Base-by-base conservation (phyloP, 495 filamentous ascomycete genomes). In the Tricharina praecox region DNA sequence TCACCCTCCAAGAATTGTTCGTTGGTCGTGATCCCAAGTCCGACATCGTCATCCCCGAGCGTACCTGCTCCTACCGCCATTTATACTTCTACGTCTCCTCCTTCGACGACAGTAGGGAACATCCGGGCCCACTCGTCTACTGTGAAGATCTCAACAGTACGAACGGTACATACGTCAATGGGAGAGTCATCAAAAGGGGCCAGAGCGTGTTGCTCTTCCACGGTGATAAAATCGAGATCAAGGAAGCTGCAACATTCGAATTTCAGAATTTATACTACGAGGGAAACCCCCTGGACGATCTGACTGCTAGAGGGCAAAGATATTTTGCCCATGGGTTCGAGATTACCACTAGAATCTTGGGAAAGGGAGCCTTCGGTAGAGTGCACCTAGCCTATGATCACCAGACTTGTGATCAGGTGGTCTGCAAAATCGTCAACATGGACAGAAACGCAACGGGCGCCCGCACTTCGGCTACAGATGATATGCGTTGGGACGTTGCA, bases 341-440 rank as follows among this genome's bases (percentile, higher is more conserved):
- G 3, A 49, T 76, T 30, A 70, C 70, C 0, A 45, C 55, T 13
- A 64, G 69, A n/a, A 59, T 67, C 36, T 50, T 76, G 18, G 72
- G 72, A 23, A 59, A 60, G 18, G 72, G 72, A 20, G 63, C 64
- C 1, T 72, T 57, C 53, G 72, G 69, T 2, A 50, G 62, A 21
- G 71, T 75, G 5, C 61, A 65, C 36, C 67, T 76, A 65, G 71
- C 72, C 4, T 62, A 62, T 42, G 61, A 66, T 9, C 47, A 48
- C 8, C 42, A 41, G 1, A 61, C 44, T n/a, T 53, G 60, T 13
- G 54, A 57, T 24, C 72, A 76, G 41, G 49, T 74, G 36, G 72
- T 71, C 8, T 76, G 72, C 50, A 76, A 76, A 48, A 62, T 75
- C 18, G 57, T 73, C 33, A 62, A 68, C 21, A 39, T 62, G 19